Percentiles rank a stretch among this genome's conserved stretches.
Evolutionary conservation across 768 basidiomycete species (phyloP).

Genomic region (Mycena venus): DNA sequence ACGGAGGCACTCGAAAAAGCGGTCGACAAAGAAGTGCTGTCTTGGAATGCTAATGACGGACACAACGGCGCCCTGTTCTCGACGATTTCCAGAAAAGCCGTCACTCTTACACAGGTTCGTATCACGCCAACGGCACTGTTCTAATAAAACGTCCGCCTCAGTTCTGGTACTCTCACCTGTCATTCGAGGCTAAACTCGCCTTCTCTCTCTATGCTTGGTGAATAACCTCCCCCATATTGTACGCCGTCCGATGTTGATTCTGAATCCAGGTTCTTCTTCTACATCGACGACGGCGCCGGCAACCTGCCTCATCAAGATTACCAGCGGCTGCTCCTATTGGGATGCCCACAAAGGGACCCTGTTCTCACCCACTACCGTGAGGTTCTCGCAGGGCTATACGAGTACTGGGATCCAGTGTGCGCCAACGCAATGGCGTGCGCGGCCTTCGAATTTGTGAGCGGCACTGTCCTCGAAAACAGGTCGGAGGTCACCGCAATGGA

Average conservation of each 20-base stretch:
- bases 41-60: background rate
- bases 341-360: conserved; percentile 34
- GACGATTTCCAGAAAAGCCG: background rate
- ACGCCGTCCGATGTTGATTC: background rate
- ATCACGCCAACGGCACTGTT: background rate
- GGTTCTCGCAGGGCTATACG: conserved; percentile 25
- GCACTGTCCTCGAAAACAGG: conserved; percentile 30
- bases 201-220: conserved; percentile 40
- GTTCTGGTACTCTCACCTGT: conserved; percentile 34
- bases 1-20: background rate
- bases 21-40: background rate
- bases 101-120: background rate
- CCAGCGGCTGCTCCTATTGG: conserved; percentile 30
- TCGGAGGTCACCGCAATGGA: conserved; percentile 16
- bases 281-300: too few relatives aligned
- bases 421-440: conserved; percentile 35
- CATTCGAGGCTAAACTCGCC: conserved; percentile 33
- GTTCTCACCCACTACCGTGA: conserved; percentile 31
- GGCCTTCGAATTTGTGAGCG: conserved; percentile 35
- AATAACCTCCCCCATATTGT: background rate
- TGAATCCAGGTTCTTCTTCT: conserved; percentile 31
- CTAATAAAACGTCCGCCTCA: background rate
- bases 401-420: conserved; percentile 31
- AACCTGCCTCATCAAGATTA: conserved; percentile 21
- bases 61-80: background rate